Percentiles rank a stretch among this genome's conserved stretches.
These are phyloP conservation scores for Stachybotrys chartarum DNA, from an alignment of 2,329 filamentous ascomycete species.

Conservation along the genomic window DNA sequence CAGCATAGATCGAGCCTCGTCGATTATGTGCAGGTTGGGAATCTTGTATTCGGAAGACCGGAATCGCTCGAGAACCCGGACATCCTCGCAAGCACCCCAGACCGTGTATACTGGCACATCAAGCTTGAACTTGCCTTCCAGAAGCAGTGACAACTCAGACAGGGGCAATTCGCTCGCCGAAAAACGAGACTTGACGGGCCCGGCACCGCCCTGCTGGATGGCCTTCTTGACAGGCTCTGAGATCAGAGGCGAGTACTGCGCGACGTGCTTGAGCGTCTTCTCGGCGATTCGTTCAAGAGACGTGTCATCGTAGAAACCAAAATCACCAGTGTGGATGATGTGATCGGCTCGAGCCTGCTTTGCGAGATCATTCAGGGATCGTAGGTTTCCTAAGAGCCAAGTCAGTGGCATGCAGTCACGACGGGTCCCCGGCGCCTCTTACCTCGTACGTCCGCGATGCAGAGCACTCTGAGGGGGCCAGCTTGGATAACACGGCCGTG, in stretches of 20 bases:
- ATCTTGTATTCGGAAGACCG: conserved; percentile 97
- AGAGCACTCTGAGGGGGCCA: conserved; percentile 59
- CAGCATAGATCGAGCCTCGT: conserved; percentile 92
- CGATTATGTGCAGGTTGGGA: conserved; percentile 94
- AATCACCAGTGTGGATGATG: conserved; percentile 98
- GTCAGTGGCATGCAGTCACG: conserved; percentile 9
- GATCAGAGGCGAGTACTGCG: conserved; percentile 94
- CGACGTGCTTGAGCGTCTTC: conserved; percentile 97
- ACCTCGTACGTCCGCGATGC: conserved; percentile 69
- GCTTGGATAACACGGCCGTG: conserved; percentile 60
- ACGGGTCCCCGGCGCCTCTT: conserved; percentile 13
- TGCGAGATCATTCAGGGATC: conserved; percentile 92
- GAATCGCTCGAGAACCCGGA: conserved; percentile 94
- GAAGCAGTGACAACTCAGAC: conserved; percentile 83
- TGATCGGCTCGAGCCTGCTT: conserved; percentile 92
- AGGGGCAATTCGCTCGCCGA: conserved; percentile 75
- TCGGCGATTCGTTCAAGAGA: conserved; percentile 96
- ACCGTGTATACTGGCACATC: conserved; percentile 98
- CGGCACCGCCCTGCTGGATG: conserved; percentile 58
- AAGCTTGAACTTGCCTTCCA: conserved; percentile 81
- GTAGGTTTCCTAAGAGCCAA: conserved; percentile 69
- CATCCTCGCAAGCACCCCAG: conserved; percentile 98
- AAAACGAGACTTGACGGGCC: conserved; percentile 82
- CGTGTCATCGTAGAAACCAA: conserved; percentile 96
- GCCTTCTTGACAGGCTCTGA: conserved; percentile 67